phyloP scores from a whole-genome alignment of 257 asterid genomes.

The Parsonsia alboflavescens region DNA sequence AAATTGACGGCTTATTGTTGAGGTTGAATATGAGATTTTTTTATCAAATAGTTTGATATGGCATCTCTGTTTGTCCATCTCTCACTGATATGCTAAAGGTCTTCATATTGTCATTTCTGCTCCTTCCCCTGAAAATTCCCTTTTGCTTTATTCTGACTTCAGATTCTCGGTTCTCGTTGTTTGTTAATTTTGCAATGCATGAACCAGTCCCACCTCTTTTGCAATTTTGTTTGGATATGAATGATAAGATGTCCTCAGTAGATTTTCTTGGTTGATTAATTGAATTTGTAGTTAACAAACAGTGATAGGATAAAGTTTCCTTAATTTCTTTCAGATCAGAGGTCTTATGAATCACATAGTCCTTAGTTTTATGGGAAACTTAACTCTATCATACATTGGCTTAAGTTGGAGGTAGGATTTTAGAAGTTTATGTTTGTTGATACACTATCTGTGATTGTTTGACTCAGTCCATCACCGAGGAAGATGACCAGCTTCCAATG shows the following conservation, averaged over 20 bases:
- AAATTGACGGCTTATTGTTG: constrained; percentile 1
- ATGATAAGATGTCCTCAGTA: not conserved
- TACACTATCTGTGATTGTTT: constrained; percentile 9
- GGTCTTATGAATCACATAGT: not conserved
- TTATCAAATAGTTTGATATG: not conserved
- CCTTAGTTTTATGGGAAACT: not conserved
- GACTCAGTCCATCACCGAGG: constrained; percentile 74
- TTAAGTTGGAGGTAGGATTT: not conserved
- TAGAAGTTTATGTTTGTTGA: not conserved
- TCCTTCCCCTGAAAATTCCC: not conserved
- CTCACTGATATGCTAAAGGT: not conserved
- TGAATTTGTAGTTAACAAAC: not conserved
- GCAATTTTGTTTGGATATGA: not conserved
- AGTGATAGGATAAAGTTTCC: not conserved
- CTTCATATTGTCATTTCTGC: not conserved
- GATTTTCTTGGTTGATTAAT: not conserved
- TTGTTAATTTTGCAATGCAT: not conserved
- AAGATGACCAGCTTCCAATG: constrained; percentile 55
- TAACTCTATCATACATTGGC: not conserved
- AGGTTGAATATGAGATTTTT: not conserved
- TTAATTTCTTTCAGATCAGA: not conserved
- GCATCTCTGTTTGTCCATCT: not conserved
- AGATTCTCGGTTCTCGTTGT: too few relatives aligned
- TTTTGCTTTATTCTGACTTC: too few relatives aligned
- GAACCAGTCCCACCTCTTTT: not conserved